Evolutionary conservation across 345 rosid species (phyloP).

Genomic region (Cardamine chenopodiifolia): DNA sequence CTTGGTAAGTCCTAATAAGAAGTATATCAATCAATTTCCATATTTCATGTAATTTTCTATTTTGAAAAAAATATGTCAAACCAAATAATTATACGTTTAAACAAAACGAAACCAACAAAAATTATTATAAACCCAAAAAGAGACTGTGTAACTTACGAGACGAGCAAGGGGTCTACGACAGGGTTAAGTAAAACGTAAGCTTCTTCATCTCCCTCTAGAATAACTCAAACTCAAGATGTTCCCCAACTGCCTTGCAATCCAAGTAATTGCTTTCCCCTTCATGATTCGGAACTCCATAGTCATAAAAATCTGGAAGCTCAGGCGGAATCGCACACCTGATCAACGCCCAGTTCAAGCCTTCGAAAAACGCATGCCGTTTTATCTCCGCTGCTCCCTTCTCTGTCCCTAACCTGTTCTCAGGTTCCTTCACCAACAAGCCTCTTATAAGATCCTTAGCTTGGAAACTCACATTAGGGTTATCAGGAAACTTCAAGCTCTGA

Average conservation of each 20-base stretch:
- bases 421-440: constrained; percentile 85
- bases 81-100: constrained; percentile 1
- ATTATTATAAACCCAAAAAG: neutral
- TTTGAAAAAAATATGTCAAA: neutral
- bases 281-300: constrained; percentile 52
- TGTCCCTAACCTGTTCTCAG: constrained; percentile 75
- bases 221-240: constrained; percentile 89
- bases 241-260: constrained; percentile 76
- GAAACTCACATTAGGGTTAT: constrained; percentile 71
- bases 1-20: no score
- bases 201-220: constrained; percentile 49
- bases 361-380: constrained; percentile 85
- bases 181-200: neutral
- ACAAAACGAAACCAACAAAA: constrained; percentile 7
- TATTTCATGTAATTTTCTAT: neutral
- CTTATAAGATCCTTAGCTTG: constrained; percentile 87
- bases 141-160: neutral
- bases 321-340: constrained; percentile 92
- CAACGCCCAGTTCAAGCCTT: constrained; percentile 93
- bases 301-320: constrained; percentile 68
- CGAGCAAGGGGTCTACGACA: constrained; percentile 9
- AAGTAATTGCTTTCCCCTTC: constrained; percentile 55
- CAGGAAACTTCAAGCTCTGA: constrained; percentile 79
- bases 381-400: constrained; percentile 95
- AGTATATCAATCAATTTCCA: neutral